Evolutionary conservation across 169 alveolate genomes (phyloP), one percentile per base, ranked within the genome.

Genomic region (Theileria annulata): DNA sequence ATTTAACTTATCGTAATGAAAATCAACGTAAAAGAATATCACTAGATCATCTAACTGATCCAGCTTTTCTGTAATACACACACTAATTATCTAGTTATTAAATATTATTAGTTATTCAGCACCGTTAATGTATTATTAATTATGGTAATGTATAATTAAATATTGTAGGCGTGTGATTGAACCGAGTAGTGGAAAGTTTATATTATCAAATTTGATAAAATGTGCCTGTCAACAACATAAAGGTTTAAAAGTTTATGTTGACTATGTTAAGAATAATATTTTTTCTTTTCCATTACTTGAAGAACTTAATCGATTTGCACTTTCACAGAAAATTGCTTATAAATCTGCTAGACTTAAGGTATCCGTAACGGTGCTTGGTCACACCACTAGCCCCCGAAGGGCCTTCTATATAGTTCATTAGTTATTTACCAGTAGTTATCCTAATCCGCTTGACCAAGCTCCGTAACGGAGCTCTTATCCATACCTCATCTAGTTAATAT

Each of bases 31-130:
- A 59, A 63, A n/a, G 79, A 47, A 68, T 81, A 25, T 74, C 88
- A 25, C 15, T 81, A 2, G 88, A 81, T 21, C 74, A 81, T 72
- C 74, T 71, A 25, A 81, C 85, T 1, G 88, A 81, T 33, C 88
- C 88, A 0, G 77, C 88, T 3, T 81, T 81, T 37, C 3, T 81
- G 88, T 56, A 56, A 1, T 42, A 10, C 6, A 10, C 51, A 35
- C 13, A 5, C 47, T 35, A 35, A 5, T 35, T 42, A 42, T 8
- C 13, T 12, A 42, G 51, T 42, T 42, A 42, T 42, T 42, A n/a
- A n/a, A n/a, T n/a, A n/a, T n/a, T n/a, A n/a, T n/a, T 35, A 35
- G 47, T 35, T 35, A 35, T 35, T 4, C 47, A 35, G 47, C 8
- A 35, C 47, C 8, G 47, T 35, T 5, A 35, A 3, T 35, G 8